Evolutionary conservation across 2,329 filamentous ascomycete genomes (phyloP), one percentile per base, ranked within the genome.

Genomic region (Pseudogymnoascus sp.): DNA sequence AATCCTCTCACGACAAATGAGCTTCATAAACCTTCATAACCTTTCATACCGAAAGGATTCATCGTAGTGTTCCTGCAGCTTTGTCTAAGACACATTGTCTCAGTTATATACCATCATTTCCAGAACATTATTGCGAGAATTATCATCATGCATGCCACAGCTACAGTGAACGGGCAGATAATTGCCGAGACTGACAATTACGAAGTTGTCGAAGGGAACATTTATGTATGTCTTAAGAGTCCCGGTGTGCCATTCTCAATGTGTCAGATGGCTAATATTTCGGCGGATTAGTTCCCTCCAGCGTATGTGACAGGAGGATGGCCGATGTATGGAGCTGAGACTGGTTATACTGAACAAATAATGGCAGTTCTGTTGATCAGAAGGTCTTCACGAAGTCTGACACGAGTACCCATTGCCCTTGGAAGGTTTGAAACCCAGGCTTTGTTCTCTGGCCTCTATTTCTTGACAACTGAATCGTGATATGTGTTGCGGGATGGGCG

Each of bases 191-290:
- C 77, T 4, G 74, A 77, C 62, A 70, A 71, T 7, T 79, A 75
- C 66, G 75, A 78, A 63, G 68, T 76, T 18, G 77, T 80, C 5
- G 78, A 79, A 62, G 77, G 77, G 30, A 79, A 79, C 65, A 71
- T 79, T 64, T 79, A 79, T 66, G 76, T 77, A 66, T 38, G 66
- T 57, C 38, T 62, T 14, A 32, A 18, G 28, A 63, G 59, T 63
- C 58, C 18, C 37, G 28, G 32, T 41, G 28, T 47, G 58, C 6
- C 22, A 18, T 11, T 18, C 22, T 32, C 34, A 12, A 32, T 62
- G 22, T 22, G 37, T 32, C 2, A 38, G 32, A 18, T 18, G 28
- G 47, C 47, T 54, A 54, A 54, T 54, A 18, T 18, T 32, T 7
- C 5, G 25, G 63, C 25, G 62, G 37, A 2, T 65, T 60, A 73